These are phyloP conservation scores for Phytophthora idaei DNA, from an alignment of 352 stramenopile genomes.

Conservation along the genomic window DNA sequence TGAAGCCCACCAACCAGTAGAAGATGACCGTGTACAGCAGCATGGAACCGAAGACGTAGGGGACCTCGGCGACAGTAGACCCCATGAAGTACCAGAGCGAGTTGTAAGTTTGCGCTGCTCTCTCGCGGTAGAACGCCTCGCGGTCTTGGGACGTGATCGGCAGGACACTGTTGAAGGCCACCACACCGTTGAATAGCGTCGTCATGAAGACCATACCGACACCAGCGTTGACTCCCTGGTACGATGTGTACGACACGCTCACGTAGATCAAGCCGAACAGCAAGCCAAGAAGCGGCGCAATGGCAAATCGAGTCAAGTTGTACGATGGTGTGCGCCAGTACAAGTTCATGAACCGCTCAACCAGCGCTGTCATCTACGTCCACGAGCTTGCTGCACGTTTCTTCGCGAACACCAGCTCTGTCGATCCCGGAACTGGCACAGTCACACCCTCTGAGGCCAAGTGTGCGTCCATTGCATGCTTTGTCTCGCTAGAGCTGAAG, in stretches of 20 bases:
- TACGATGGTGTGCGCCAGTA: neutral
- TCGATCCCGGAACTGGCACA: neutral
- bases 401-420: slow-evolving; percentile 48
- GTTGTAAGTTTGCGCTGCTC: slow-evolving; percentile 1
- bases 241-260: slow-evolving; percentile 37
- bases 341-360: neutral
- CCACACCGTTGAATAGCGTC: slow-evolving; percentile 68
- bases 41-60: slow-evolving; percentile 54
- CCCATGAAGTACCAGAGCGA: neutral
- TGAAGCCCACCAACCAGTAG: slow-evolving; percentile 63
- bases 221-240: neutral
- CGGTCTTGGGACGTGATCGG: neutral
- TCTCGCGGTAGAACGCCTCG: neutral
- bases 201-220: slow-evolving; percentile 24
- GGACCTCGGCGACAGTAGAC: slow-evolving; percentile 72
- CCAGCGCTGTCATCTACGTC: neutral
- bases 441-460: slow-evolving; percentile 40
- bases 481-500: neutral
- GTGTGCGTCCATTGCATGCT: slow-evolving; percentile 36
- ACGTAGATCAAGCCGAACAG: slow-evolving; percentile 53
- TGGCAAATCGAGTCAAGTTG: neutral
- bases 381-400: neutral
- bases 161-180: neutral
- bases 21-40: slow-evolving; percentile 64
- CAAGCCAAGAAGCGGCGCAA: neutral